Evolutionary conservation across 2,329 filamentous ascomycete genomes (phyloP), one percentile per base, ranked within the genome.

Genomic region (Nigrograna mackinnonii): DNA sequence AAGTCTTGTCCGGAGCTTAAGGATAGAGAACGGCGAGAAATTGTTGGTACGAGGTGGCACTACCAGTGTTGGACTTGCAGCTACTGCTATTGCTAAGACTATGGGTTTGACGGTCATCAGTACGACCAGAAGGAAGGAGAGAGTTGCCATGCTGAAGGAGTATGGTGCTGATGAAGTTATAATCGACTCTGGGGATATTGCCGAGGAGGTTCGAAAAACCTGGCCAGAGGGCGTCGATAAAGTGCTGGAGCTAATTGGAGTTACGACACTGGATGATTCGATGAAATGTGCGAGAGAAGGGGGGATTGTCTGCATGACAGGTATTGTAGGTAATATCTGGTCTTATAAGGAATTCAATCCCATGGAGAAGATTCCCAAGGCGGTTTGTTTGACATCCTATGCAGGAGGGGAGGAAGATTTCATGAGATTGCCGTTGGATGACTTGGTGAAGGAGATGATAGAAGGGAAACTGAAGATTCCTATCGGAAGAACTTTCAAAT

Each of bases 41-140:
- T 42, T 79, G 38, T 58, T 79, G n/a, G 63, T 79, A n/a, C 62
- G 75, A 4, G 76, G 76, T 2, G 75, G 73, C 0, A 78, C 76
- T 4, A 76, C 73, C 12, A 71, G 67, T 39, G 69, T 78, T 11
- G 75, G 75, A 4, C 57, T 77, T 13, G 73, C 74, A 12, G 75
- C 75, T 4, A 66, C 74, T 5, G 68, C 67, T 5, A 68, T 79
- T 41, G 74, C 74, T 17, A 72, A 69, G 44, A 62, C 57, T 12
- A 55, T 68, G 31, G 74, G 74, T 5, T 65, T 58, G 6, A 58
- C 53, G 43, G 70, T 78, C 6, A 60, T 63, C 1, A 59, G 58
- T 11, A 76, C 75, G 28, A 76, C 69, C n/a, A 22, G 49, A 22
- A 52, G 37, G 16, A 26, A 22, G 28, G 32, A 14, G 2, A 38